Base-by-base conservation (phyloP, 495 filamentous ascomycete species). In the Aspergillus nanangensis region DNA sequence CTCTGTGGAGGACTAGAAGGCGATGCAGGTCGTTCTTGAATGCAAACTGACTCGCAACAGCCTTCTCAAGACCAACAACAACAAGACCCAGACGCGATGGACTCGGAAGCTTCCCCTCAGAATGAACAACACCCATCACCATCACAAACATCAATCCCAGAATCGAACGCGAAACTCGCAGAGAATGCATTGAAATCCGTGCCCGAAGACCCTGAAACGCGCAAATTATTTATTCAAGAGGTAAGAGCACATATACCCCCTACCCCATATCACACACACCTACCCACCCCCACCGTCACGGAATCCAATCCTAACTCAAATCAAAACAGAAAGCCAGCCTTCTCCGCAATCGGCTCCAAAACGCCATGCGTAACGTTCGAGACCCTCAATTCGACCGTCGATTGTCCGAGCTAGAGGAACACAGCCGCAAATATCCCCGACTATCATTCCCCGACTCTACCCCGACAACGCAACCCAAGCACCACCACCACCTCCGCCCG, bases 241-340 rank as follows among this genome's bases (percentile, higher is more conserved):
- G 70, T 74, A 51, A 54, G 61, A 43, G 7, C 38, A 17, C 22
- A 4, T 24, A 15, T 21, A 40, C 38, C 35, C 14, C 18, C 17
- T 13, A 0, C 32, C 20, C 19, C 25, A 20, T 37, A 33, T 43
- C 47, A 37, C 56, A 11, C 41, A 50, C 8, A n/a, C 21, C n/a
- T 31, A 27, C 2, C 5, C 27, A 14, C 5, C 33, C 34, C 20
- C 21, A 15, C 5, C 4, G 39, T 19, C 19, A n/a, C 23, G 15
- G 13, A 27, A 24, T 23, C 38, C 42, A 53, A 40, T 37, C 44
- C 23, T n/a, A 15, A 2, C 13, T 23, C 14, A 39, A n/a, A n/a
- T n/a, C n/a, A n/a, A n/a, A n/a, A n/a, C 19, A 74, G 70, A 72
- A 71, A 72, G 70, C 70, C 35, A 55, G 35, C 29, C 61, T 71